Evolutionary conservation across 2,329 filamentous ascomycete genomes (phyloP).

Genomic region (Apiospora marii): DNA sequence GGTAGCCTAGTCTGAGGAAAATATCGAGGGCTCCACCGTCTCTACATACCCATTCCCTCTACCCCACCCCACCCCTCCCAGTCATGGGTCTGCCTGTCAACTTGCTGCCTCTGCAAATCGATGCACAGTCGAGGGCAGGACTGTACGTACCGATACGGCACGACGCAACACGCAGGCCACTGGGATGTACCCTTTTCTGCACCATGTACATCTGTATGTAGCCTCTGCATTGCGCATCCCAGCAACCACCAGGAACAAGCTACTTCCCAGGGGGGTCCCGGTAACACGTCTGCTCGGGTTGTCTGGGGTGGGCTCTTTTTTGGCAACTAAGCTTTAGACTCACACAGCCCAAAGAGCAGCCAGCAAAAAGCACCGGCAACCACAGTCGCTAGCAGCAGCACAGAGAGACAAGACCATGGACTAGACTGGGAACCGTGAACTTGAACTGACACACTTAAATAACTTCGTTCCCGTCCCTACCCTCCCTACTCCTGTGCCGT

Average conservation of each 20-base stretch:
- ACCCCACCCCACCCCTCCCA: constrained; percentile 4
- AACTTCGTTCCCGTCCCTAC: constrained; percentile 16
- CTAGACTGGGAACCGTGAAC: constrained; percentile 20
- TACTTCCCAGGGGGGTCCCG: constrained; percentile 15
- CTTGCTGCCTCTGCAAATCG: constrained; percentile 6
- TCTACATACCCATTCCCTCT: neutral
- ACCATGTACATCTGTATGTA: neutral
- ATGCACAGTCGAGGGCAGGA: neutral
- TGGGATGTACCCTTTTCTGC: neutral
- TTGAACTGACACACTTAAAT: constrained; percentile 14
- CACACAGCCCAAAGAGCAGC: neutral
- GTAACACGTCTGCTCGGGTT: constrained; percentile 14
- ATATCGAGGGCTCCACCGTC: constrained; percentile 4
- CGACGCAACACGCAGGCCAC: neutral
- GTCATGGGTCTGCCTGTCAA: constrained; percentile 16
- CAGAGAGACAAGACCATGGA: neutral
- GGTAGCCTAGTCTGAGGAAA: constrained; percentile 16
- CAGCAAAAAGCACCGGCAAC: neutral
- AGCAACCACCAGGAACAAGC: constrained; percentile 19
- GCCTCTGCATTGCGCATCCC: neutral
- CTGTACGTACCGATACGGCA: constrained; percentile 10
- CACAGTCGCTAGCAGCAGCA: neutral
- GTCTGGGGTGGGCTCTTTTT: constrained; percentile 19
- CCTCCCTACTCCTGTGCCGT: constrained; percentile 1
- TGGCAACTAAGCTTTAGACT: constrained; percentile 21